Conservation (phyloP, 108 stramenopile genomes). For the Cyclotella choctawhatcheeana region DNA sequence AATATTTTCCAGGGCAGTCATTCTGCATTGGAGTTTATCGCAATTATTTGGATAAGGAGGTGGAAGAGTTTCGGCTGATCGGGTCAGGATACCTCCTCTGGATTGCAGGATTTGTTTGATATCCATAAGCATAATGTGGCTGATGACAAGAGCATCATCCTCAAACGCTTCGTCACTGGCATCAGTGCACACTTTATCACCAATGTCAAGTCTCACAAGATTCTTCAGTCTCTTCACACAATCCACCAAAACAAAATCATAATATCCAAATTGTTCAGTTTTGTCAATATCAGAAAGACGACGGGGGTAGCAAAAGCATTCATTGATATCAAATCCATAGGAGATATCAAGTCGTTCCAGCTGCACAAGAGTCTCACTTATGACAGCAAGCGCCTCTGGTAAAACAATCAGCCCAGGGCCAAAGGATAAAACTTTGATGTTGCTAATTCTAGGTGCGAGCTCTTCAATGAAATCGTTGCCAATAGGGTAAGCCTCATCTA, state of each 20-base stretch:
- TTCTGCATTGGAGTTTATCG: background rate
- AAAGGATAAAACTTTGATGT: slow-evolving; percentile 28
- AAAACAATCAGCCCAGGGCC: slow-evolving; percentile 12
- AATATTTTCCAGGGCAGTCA: slow-evolving; percentile 8
- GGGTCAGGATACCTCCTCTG: slow-evolving; percentile 17
- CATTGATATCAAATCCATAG: background rate
- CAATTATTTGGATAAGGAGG: slow-evolving; percentile 6
- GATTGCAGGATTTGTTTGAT: background rate
- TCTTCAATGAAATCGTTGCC: slow-evolving; percentile 9
- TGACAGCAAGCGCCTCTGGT: slow-evolving; percentile 1
- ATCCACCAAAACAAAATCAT: slow-evolving; percentile 8
- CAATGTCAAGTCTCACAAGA: slow-evolving; percentile 12
- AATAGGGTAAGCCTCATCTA: background rate
- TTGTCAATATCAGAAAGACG: background rate
- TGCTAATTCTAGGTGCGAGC: background rate
- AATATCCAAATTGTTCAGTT: background rate
- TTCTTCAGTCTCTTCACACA: slow-evolving; percentile 10
- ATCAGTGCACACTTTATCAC: slow-evolving; percentile 8
- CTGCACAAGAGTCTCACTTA: background rate
- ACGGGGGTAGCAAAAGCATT: background rate
- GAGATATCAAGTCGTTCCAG: slow-evolving; percentile 25
- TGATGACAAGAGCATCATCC: background rate
- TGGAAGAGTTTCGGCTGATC: slow-evolving; percentile 7
- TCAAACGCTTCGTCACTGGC: background rate
- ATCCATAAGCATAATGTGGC: background rate